Conservation (phyloP, 2,329 filamentous ascomycete genomes). For the Talaromyces islandicus region DNA sequence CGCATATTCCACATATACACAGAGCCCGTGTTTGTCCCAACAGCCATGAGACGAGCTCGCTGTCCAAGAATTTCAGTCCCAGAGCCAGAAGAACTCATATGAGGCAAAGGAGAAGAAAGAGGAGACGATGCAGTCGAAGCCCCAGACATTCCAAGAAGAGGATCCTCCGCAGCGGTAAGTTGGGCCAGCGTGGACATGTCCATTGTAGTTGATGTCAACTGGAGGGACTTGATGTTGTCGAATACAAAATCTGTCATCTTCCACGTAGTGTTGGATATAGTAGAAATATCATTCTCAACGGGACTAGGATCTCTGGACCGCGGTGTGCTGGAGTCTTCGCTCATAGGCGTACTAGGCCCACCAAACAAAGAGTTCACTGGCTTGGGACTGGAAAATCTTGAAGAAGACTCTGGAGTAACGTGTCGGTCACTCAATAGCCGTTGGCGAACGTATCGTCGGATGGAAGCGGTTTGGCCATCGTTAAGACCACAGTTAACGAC, state of each 20-base stretch:
- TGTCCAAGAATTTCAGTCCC: conserved; percentile 71
- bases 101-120: conserved; percentile 48
- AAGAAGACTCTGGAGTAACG: conserved; percentile 12
- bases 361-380: conserved; percentile 47
- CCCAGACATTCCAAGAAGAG: conserved; percentile 56
- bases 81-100: conserved; percentile 36
- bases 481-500: conserved; percentile 68
- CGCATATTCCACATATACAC: conserved; percentile 83
- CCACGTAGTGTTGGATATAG: conserved; percentile 57
- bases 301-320: conserved; percentile 27
- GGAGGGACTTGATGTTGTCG: conserved; percentile 51
- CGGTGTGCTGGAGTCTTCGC: conserved; percentile 12
- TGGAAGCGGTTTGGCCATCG: conserved; percentile 47
- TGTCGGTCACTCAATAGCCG: conserved; percentile 31
- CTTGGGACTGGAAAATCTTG: conserved; percentile 15
- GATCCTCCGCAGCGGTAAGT: conserved; percentile 71
- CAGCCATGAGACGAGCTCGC: conserved; percentile 70
- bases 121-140: conserved; percentile 49
- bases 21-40: conserved; percentile 73
- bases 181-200: conserved; percentile 70
- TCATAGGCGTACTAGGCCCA: conserved; percentile 23
- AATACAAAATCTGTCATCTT: conserved; percentile 56
- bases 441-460: conserved; percentile 56
- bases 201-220: conserved; percentile 64
- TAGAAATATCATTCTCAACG: conserved; percentile 26